These are phyloP conservation scores for Solanum megistacrolobum DNA, from an alignment of 257 asterid species.

Conservation along the genomic window DNA sequence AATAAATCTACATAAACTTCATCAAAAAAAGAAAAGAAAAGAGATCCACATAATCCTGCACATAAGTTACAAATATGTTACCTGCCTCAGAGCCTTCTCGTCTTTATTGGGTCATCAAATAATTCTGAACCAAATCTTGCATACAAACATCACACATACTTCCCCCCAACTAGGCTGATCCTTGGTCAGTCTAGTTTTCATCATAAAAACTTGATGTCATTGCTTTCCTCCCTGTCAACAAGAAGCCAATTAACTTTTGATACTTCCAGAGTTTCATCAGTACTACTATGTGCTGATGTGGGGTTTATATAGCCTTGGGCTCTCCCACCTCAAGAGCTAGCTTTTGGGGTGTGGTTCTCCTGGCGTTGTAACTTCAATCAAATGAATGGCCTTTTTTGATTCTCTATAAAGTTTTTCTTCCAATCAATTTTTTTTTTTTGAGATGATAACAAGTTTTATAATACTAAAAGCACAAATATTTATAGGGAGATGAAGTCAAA, in stretches of 20 bases:
- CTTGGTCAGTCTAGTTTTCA: background rate
- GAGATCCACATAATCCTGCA: background rate
- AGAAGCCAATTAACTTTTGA: background rate
- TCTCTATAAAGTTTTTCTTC: background rate
- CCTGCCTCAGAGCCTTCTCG: background rate
- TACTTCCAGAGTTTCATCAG: background rate
- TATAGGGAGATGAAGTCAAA: background rate
- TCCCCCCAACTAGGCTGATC: background rate
- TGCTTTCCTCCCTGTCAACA: background rate
- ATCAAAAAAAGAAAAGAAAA: background rate
- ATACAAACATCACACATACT: background rate
- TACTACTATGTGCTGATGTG: background rate
- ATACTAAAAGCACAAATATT: background rate
- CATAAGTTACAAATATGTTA: background rate
- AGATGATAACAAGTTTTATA: background rate
- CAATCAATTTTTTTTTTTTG: background rate
- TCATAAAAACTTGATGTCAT: background rate
- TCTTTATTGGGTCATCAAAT: background rate
- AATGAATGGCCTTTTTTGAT: background rate
- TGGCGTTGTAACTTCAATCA: background rate
- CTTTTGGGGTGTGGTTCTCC: background rate
- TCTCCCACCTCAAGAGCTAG: background rate
- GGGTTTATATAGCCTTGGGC: background rate
- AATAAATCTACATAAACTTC: background rate
- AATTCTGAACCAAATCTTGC: background rate